A percentile compares a stretch with the other conserved stretches of the same genome.
These are phyloP conservation scores for Gentiana dahurica DNA, from an alignment of 257 asterid species.

Conservation along the genomic window DNA sequence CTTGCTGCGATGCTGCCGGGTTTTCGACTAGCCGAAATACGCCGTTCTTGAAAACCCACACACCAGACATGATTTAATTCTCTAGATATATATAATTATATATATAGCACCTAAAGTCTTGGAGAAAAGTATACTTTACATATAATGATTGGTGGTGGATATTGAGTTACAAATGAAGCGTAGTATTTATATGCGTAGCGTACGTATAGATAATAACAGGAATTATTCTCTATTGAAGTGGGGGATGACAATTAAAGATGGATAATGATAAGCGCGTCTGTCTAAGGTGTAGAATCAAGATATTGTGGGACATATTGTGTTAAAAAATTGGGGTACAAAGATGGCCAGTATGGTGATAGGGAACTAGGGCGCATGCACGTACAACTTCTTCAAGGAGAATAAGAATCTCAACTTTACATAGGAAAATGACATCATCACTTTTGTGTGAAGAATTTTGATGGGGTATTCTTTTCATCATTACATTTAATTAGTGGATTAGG, in stretches of 20 bases:
- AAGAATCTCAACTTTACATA: slow-evolving; percentile 3
- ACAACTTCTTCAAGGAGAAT: neutral
- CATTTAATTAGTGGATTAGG: no score
- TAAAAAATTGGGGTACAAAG: neutral
- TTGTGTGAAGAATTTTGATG: no score
- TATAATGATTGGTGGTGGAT: slow-evolving; percentile 10
- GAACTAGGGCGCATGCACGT: slow-evolving; percentile 12
- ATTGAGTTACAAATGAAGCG: slow-evolving; percentile 5
- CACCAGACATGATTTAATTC: slow-evolving; percentile 55
- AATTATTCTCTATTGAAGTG: slow-evolving; percentile 21
- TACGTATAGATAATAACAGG: slow-evolving; percentile 18
- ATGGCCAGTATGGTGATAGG: slow-evolving; percentile 10
- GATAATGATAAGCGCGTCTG: slow-evolving; percentile 29
- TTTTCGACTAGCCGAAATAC: slow-evolving; percentile 61
- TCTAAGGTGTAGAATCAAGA: slow-evolving; percentile 37
- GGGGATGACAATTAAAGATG: slow-evolving; percentile 24
- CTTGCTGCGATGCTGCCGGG: slow-evolving; percentile 32
- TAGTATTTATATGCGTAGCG: slow-evolving; percentile 30
- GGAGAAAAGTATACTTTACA: neutral
- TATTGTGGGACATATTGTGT: slow-evolving; percentile 40
- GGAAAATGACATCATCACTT: neutral
- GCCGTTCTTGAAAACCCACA: slow-evolving; percentile 77
- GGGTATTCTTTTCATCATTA: no score
- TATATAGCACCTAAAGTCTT: neutral
- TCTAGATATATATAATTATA: neutral